phyloP scores from a whole-genome alignment of 768 basidiomycete genomes.

The Postia placenta region DNA sequence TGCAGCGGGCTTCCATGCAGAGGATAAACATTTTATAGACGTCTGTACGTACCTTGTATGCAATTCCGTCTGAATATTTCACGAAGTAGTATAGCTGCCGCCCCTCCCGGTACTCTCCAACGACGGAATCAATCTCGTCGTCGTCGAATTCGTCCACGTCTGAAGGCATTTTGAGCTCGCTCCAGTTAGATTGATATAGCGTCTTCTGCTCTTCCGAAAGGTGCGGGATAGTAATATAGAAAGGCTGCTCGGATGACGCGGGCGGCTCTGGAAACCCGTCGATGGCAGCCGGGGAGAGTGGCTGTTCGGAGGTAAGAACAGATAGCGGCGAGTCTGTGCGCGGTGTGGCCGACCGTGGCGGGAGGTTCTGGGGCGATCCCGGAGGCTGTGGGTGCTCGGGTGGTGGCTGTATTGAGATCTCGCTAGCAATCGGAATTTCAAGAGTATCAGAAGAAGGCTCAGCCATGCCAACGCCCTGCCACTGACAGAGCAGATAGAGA shows the following conservation, averaged over 20 bases:
- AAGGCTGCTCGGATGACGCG: neutral
- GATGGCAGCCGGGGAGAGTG: too few species aligned
- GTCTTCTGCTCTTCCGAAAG: constrained; percentile 5
- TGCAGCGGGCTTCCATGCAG: too few species aligned
- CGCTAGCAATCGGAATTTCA: neutral
- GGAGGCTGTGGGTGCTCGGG: too few species aligned
- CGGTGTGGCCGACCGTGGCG: too few species aligned
- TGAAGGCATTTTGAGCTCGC: constrained; percentile 3
- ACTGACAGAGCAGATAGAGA: neutral
- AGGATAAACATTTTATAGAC: neutral
- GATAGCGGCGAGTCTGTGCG: too few species aligned
- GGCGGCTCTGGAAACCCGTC: constrained; percentile 5
- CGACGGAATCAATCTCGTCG: constrained; percentile 28
- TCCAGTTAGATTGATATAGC: constrained; percentile 8
- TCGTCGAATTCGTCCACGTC: constrained; percentile 10
- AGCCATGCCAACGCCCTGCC: constrained; percentile 8
- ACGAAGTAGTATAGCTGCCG: constrained; percentile 53
- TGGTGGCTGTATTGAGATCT: too few species aligned
- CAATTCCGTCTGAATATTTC: constrained; percentile 49
- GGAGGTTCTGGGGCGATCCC: too few species aligned
- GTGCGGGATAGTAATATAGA: constrained; percentile 5
- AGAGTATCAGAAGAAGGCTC: constrained; percentile 3
- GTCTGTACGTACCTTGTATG: constrained; percentile 42
- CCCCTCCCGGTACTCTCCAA: constrained; percentile 47
- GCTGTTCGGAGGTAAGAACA: too few species aligned